Evolutionary conservation across 2,329 filamentous ascomycete species (phyloP).

Genomic region (Trichoderma sp.): DNA sequence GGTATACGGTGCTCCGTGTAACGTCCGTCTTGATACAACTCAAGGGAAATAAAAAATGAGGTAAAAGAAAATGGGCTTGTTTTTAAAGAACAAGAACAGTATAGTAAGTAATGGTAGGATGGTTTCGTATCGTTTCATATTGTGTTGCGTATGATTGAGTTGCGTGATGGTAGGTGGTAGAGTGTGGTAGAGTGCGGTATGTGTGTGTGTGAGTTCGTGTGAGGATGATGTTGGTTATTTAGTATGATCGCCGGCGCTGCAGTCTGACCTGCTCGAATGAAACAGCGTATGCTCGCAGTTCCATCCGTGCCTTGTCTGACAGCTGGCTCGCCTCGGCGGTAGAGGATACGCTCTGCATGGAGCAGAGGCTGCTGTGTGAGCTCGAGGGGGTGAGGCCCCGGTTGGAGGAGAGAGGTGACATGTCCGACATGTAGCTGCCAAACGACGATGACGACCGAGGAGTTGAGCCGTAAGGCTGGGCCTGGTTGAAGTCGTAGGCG

Average conservation of each 20-base stretch:
- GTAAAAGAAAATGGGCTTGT: slow-evolving; percentile 12
- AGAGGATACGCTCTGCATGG: slow-evolving; percentile 64
- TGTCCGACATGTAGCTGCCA: slow-evolving; percentile 28
- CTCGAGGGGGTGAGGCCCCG: slow-evolving; percentile 66
- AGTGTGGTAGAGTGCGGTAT: background rate
- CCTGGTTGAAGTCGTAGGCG: slow-evolving; percentile 70
- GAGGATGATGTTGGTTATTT: slow-evolving; percentile 26
- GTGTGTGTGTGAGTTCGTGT: background rate
- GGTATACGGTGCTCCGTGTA: slow-evolving; percentile 51
- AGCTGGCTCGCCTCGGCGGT: slow-evolving; percentile 53
- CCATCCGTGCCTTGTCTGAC: slow-evolving; percentile 73
- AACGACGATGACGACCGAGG: slow-evolving; percentile 38
- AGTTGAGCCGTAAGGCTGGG: slow-evolving; percentile 56
- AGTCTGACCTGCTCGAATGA: slow-evolving; percentile 80
- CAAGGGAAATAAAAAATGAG: slow-evolving; percentile 23
- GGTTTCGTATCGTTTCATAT: slow-evolving; percentile 25
- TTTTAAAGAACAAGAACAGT: slow-evolving; percentile 21
- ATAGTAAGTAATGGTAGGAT: slow-evolving; percentile 18
- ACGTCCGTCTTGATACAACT: slow-evolving; percentile 49
- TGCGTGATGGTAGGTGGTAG: slow-evolving; percentile 28
- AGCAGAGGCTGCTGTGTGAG: slow-evolving; percentile 81
- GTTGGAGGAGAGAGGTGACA: slow-evolving; percentile 24
- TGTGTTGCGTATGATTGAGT: slow-evolving; percentile 32
- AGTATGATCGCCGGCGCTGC: slow-evolving; percentile 58
- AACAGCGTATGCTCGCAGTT: slow-evolving; percentile 81